A percentile compares a stretch with the other conserved stretches of the same genome.
Evolutionary conservation across 371 early-diverging fungal genomes (phyloP).

Genomic region (Rhizomucor miehei): DNA sequence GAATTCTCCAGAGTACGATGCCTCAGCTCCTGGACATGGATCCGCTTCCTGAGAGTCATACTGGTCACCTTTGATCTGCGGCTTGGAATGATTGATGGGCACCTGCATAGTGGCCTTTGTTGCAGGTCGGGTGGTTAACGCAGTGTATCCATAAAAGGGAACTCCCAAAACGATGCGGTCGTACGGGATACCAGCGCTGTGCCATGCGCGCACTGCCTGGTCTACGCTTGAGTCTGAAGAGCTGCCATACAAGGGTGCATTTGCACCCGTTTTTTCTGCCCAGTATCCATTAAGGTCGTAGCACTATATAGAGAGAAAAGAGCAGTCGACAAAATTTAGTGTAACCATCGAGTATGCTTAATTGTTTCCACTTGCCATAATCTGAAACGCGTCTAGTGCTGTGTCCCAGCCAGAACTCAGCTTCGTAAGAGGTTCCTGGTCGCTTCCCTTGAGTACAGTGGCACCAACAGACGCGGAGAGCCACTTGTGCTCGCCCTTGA

Average conservation of each 20-base stretch:
- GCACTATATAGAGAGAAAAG: constrained; percentile 13
- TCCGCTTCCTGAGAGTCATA: constrained; percentile 12
- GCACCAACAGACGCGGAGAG: constrained; percentile 19
- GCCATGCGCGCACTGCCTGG: constrained; percentile 38
- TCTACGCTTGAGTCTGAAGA: constrained; percentile 15
- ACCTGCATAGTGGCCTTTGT: not conserved
- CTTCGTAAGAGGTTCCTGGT: constrained; percentile 9
- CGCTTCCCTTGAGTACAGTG: constrained; percentile 14
- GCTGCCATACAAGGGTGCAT: constrained; percentile 53
- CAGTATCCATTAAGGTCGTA: constrained; percentile 35
- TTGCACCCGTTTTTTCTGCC: constrained; percentile 39
- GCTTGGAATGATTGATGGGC: constrained; percentile 3
- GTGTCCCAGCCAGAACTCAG: constrained; percentile 9
- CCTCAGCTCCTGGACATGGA: constrained; percentile 7
- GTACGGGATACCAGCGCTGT: constrained; percentile 52
- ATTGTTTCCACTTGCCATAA: constrained; percentile 20
- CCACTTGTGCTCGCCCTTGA: constrained; percentile 12
- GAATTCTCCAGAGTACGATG: constrained; percentile 20
- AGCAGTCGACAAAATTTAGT: constrained; percentile 31
- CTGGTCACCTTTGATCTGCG: constrained; percentile 20
- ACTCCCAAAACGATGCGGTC: constrained; percentile 51
- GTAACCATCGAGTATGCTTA: constrained; percentile 2
- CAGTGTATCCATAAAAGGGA: constrained; percentile 54
- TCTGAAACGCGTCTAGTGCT: constrained; percentile 13
- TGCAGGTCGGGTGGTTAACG: constrained; percentile 7